These are phyloP conservation scores for Globisporangium radiosum DNA, from an alignment of 352 stramenopile species.

Conservation along the genomic window DNA sequence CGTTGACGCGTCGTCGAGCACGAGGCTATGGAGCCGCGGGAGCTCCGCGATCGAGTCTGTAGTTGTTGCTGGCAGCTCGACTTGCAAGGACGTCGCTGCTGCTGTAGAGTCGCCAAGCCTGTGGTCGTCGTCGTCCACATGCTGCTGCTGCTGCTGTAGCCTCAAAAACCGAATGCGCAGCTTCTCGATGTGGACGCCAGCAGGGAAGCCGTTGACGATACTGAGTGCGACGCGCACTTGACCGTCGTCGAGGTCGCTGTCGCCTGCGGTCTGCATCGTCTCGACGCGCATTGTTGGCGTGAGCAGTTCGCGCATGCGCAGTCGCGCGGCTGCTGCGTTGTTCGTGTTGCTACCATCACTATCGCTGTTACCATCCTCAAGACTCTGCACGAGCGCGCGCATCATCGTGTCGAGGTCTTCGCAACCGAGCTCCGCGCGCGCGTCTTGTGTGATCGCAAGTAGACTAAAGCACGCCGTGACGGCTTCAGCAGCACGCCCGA, in stretches of 20 bases:
- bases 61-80: no score
- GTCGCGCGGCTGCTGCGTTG: slow-evolving; percentile 12
- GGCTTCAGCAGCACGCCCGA: slow-evolving; percentile 45
- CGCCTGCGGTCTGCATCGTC: slow-evolving; percentile 36
- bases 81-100: background rate
- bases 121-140: background rate
- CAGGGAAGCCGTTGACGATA: slow-evolving; percentile 53
- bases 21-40: slow-evolving; percentile 14
- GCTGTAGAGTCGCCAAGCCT: background rate
- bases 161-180: slow-evolving; percentile 38
- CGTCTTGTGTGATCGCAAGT: slow-evolving; percentile 42
- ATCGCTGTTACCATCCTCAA: slow-evolving; percentile 3
- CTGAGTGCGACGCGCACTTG: slow-evolving; percentile 49
- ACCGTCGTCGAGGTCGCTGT: slow-evolving; percentile 36
- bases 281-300: slow-evolving; percentile 38
- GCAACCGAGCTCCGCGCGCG: slow-evolving; percentile 35
- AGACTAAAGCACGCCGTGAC: slow-evolving; percentile 60
- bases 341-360: background rate
- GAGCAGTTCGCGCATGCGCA: slow-evolving; percentile 57
- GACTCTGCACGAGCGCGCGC: slow-evolving; percentile 34
- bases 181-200: slow-evolving; percentile 47
- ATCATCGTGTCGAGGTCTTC: slow-evolving; percentile 47
- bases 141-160: background rate
- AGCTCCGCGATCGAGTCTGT: background rate
- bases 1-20: slow-evolving; percentile 10